Base-by-base conservation (phyloP, 805 yeast genomes). In the Suhomyces pyralidae region DNA sequence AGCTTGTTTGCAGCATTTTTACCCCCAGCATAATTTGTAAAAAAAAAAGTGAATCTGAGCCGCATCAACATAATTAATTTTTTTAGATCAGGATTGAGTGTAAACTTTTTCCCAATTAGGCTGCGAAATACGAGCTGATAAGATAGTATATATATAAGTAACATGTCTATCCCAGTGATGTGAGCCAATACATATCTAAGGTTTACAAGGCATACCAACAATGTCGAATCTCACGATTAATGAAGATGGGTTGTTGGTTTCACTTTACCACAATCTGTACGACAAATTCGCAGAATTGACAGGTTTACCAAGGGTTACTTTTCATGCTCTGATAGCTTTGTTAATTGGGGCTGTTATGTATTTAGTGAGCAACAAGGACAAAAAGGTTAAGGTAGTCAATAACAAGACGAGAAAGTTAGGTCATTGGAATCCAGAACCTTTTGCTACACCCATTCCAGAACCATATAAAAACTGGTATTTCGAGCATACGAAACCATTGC, bases 1-100 rank as follows among this genome's bases (percentile, higher is more conserved):
- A 79, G 82, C 1, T 70, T 92, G 48, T 92, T 82, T 70, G 89
- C 86, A 7, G 85, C 85, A n/a, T 92, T 89, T 63, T 73, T 92
- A 43, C 98, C 97, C 2, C 98, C 98, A 4, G 98, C 98, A n/a
- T 90, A 66, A 65, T 19, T 19, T 38, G 14, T 38, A 38, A 19
- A 19, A 24, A 38, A 38, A 38, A 32, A 17, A 15, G 24, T 38
- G 24, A 19, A 8, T 36, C 38, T 15, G 9, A 17, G 42, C 42
- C 42, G 42, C 42, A 38, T 17, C 3, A 38, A 38, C 19, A 17
- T 8, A 19, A 38, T 7, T 38, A 38, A 36, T n/a, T 38, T 38
- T 36, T 38, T 38, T 17, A n/a, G 4, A 32, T 32, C 36, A 32
- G 3, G 8, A 12, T n/a, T 3, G 1, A 12, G 51, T 46, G 56